Evolutionary conservation across 495 filamentous ascomycete species (phyloP).

Genomic region (Lophiostoma macrostomum): DNA sequence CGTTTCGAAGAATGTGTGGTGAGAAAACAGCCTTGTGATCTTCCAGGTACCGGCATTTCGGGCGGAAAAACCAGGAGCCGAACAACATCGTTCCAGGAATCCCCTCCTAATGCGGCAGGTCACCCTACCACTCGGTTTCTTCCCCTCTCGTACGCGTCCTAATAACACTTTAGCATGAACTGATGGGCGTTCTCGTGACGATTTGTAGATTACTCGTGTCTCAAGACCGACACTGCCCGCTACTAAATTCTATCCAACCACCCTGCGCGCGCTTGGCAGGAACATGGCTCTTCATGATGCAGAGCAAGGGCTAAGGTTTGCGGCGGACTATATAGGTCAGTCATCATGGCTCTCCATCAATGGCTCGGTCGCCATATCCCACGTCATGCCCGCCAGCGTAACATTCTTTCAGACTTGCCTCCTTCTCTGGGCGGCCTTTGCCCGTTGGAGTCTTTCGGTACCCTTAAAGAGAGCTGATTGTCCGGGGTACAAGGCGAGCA

Average conservation of each 20-base stretch:
- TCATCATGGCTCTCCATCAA: constrained; percentile 18
- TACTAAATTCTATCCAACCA: constrained; percentile 12
- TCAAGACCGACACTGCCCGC: neutral
- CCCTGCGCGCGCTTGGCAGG: constrained; percentile 12
- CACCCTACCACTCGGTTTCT: neutral
- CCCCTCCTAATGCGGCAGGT: constrained; percentile 16
- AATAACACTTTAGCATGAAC: constrained; percentile 17
- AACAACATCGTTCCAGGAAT: neutral
- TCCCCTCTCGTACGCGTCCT: neutral
- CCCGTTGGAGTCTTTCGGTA: constrained; percentile 1
- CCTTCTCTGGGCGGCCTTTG: constrained; percentile 10
- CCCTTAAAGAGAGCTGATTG: constrained; percentile 13
- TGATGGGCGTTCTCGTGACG: constrained; percentile 22
- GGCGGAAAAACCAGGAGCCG: constrained; percentile 1
- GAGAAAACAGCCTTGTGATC: no score
- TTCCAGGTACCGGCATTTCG: no score
- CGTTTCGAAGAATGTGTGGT: no score
- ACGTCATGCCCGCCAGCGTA: constrained; percentile 15
- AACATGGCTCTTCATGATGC: constrained; percentile 1
- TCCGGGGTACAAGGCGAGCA: constrained; percentile 22
- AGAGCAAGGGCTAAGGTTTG: constrained; percentile 27
- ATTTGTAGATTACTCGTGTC: constrained; percentile 21
- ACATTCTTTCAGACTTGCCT: constrained; percentile 18
- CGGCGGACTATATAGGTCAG: constrained; percentile 28
- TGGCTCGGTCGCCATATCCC: constrained; percentile 4